phyloP scores from a whole-genome alignment of 2,329 filamentous ascomycete genomes.

The Plenodomus biglobosus region DNA sequence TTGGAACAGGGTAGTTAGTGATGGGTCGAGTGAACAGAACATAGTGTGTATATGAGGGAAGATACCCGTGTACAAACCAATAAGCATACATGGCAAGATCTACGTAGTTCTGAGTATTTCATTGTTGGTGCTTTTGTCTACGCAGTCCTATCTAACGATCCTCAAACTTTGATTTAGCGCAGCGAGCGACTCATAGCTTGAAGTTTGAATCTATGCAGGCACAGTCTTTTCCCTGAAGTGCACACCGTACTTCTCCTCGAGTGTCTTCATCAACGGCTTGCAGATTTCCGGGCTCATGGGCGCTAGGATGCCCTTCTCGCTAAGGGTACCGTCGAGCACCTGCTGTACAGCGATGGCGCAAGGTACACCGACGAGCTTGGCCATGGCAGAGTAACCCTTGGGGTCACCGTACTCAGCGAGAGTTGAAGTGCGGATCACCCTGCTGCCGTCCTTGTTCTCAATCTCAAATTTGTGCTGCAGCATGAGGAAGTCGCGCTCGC shows the following conservation, averaged over 20 bases:
- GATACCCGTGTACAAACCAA: constrained; percentile 1
- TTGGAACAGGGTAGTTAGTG: not conserved
- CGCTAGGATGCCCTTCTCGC: constrained; percentile 72
- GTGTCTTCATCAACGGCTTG: constrained; percentile 72
- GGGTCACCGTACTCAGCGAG: constrained; percentile 81
- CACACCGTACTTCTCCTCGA: constrained; percentile 77
- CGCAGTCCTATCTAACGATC: constrained; percentile 3
- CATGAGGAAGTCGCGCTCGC: constrained; percentile 80
- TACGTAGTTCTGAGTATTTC: not conserved
- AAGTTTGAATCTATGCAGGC: constrained; percentile 24
- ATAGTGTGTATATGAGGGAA: constrained; percentile 6
- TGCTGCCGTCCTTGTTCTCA: constrained; percentile 75
- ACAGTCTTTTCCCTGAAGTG: constrained; percentile 69
- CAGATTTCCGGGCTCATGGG: constrained; percentile 74
- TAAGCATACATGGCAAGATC: not conserved
- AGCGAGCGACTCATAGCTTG: not conserved
- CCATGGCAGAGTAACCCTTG: constrained; percentile 80
- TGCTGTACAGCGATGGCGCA: constrained; percentile 74
- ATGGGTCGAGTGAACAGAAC: not conserved
- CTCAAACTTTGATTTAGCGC: constrained; percentile 4
- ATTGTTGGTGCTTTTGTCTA: constrained; percentile 23
- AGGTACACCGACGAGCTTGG: constrained; percentile 75
- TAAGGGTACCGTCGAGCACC: constrained; percentile 74
- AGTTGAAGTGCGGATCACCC: constrained; percentile 77
- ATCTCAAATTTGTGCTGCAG: constrained; percentile 83